Base-by-base conservation (phyloP, 768 basidiomycete species). In the Termitomyces sp. region DNA sequence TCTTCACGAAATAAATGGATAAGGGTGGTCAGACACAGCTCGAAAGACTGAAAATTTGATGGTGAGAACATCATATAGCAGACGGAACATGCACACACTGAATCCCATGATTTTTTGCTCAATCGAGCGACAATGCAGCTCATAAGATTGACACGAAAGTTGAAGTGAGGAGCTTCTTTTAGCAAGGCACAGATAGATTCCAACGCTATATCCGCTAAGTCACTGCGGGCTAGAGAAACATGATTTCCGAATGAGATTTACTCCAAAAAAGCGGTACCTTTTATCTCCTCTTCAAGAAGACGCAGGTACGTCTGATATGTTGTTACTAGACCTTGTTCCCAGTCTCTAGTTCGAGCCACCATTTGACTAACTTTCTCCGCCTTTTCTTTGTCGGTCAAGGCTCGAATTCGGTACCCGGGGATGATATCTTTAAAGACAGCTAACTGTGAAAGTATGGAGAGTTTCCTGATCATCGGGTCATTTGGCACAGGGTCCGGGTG, bases 341-440 rank as follows among this genome's bases (percentile, higher is more conserved):
- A 98, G 66, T 98, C 97, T 62, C 97, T 83, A 63, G 90, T 88
- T 26, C 85, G 82, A 18, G 87, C 80, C 8, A 99, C 94, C 77
- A 92, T 86, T 72, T 98, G 96, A 70, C 92, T 85, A 63, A 97
- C 93, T 73, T 96, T 97, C 71, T 94, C 93, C 4, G 85, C 77
- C 71, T 90, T 92, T 72, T 99, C 97, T 63, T 83, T 83, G 52
- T 94, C 96, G 7, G 93, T 94, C 45, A 98, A 77, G 18, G 86
- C 74, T 54, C 97, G 92, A 69, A 99, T 96, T 59, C 94, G 88
- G 72, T 98, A 99, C 3, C 93, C 93, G 26, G 97, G 97, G 43
- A 98, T 86, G 61, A 98, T 83, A 70, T 99, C 97, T 68, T 93
- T 94, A 80, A 92, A 97, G 12, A 98, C 92, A 28, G 94, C 90